phyloP scores from a whole-genome alignment of 225 moss, liverwort and hornwort genomes.

The Climacium dendroides region DNA sequence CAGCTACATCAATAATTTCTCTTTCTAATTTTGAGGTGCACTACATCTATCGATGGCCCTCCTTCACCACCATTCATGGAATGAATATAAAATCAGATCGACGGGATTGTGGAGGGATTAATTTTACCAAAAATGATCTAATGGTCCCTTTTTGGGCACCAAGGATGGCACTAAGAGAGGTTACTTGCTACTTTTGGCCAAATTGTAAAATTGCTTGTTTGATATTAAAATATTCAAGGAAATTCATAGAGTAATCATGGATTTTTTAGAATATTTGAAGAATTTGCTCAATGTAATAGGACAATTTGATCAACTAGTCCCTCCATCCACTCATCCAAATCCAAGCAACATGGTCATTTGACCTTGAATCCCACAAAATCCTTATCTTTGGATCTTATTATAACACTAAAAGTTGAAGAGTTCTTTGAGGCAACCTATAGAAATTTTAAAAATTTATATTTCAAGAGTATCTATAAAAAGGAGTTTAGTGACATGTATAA shows the following conservation, averaged over 20 bases:
- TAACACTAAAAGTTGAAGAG: not conserved
- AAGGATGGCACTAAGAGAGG: too few relatives aligned
- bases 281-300: not conserved
- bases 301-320: not conserved
- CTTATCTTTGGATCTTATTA: rapidly evolving
- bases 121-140: too few relatives aligned
- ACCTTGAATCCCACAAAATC: not conserved
- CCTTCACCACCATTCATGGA: too few relatives aligned
- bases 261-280: not conserved
- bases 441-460: not conserved
- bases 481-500: not conserved
- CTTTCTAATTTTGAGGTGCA: too few relatives aligned
- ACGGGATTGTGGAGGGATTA: too few relatives aligned
- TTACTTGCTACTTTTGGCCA: too few relatives aligned
- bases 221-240: not conserved
- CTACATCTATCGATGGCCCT: too few relatives aligned
- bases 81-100: too few relatives aligned
- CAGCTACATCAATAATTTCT: too few relatives aligned
- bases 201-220: rapidly evolving
- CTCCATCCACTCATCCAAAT: rapidly evolving
- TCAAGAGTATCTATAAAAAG: too few relatives aligned
- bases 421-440: not conserved
- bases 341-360: not conserved
- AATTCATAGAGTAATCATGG: not conserved
- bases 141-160: too few relatives aligned